Conservation (phyloP, 2,329 filamentous ascomycete species). For the Beauveria medogensis region DNA sequence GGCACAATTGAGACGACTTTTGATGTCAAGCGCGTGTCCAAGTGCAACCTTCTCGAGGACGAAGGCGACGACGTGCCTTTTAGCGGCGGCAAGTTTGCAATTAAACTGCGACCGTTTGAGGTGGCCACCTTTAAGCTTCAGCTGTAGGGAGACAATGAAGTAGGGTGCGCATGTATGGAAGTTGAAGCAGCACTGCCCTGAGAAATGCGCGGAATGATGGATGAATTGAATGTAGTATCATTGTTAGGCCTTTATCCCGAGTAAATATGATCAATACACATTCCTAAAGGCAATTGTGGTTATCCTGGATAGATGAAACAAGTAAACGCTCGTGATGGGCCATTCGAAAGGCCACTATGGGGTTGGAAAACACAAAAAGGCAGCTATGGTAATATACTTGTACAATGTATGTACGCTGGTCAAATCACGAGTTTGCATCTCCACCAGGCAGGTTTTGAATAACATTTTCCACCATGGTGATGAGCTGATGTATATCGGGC, state of each 20-base stretch:
- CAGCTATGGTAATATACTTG: neutral
- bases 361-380: neutral
- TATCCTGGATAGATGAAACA: neutral
- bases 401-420: neutral
- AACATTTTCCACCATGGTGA: slow-evolving; percentile 66
- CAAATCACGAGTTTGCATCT: neutral
- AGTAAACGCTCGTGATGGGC: neutral
- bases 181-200: neutral
- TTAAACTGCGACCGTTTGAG: slow-evolving; percentile 73
- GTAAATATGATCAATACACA: slow-evolving; percentile 1
- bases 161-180: slow-evolving; percentile 19
- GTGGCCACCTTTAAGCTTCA: slow-evolving; percentile 70
- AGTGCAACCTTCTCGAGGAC: slow-evolving; percentile 84
- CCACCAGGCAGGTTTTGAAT: slow-evolving; percentile 58
- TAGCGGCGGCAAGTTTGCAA: slow-evolving; percentile 41
- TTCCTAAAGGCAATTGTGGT: neutral
- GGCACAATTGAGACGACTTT: slow-evolving; percentile 62
- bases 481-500: slow-evolving; percentile 80
- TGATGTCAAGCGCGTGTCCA: slow-evolving; percentile 67
- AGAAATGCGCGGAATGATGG: neutral
- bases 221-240: slow-evolving; percentile 1
- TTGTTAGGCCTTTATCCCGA: slow-evolving; percentile 1
- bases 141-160: slow-evolving; percentile 29
- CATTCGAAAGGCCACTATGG: neutral
- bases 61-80: slow-evolving; percentile 60